Conservation (phyloP, 2,329 filamentous ascomycete genomes). For the Sporothrix brasiliensis region DNA sequence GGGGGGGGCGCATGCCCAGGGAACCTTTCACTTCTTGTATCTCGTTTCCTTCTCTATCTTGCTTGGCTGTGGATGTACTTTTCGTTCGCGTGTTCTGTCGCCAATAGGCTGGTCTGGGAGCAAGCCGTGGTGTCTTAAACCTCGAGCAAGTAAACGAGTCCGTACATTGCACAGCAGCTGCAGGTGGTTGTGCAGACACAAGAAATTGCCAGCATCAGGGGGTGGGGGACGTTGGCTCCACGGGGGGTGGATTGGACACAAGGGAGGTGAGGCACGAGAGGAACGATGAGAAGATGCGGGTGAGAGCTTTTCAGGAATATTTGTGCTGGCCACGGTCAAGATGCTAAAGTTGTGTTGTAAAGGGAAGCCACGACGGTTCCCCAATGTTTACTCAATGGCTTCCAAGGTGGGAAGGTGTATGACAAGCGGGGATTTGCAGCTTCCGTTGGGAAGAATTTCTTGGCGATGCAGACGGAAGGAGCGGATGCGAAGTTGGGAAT, state of each 20-base stretch:
- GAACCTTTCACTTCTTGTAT: background rate
- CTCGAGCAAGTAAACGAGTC: constrained; percentile 31
- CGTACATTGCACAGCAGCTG: constrained; percentile 25
- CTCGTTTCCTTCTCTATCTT: background rate
- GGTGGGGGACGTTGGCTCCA: constrained; percentile 4
- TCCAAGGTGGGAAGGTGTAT: background rate
- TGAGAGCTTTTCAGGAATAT: background rate
- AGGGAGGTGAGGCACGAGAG: background rate
- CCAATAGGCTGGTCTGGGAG: background rate
- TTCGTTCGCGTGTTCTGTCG: background rate
- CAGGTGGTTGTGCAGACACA: constrained; percentile 25
- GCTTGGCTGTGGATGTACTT: background rate
- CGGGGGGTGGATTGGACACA: background rate
- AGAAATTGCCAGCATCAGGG: constrained; percentile 22
- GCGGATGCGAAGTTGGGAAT: background rate
- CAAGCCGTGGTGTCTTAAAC: constrained; percentile 28
- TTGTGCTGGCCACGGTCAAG: background rate
- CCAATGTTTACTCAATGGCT: background rate
- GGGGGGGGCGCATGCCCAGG: constrained; percentile 9
- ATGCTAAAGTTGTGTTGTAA: background rate
- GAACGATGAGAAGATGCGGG: background rate
- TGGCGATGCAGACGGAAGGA: constrained; percentile 4
- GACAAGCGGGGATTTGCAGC: background rate
- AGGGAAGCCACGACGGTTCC: background rate
- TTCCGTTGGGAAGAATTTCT: background rate